Evolutionary conservation across 192 early-diverging fungal species (phyloP), one percentile per base, ranked within the genome.

Genomic region (Dissophora ornata): DNA sequence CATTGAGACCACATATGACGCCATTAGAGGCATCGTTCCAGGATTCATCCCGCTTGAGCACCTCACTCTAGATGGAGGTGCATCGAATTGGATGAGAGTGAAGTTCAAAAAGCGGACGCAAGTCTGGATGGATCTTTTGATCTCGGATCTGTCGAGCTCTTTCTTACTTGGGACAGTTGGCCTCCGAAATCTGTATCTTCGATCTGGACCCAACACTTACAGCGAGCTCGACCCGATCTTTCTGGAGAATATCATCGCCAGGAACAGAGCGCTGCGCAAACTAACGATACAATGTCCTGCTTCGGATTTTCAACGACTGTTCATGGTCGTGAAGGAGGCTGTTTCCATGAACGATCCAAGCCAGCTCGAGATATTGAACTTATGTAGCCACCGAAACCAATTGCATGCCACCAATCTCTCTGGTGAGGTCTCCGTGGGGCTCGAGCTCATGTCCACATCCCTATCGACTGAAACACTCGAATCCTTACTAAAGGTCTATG

Each of bases 251-350:
- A 6, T 60, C 12, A 40, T 60, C 19, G 4, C 16, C 44, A 60
- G 25, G 11, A 60, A 60, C 44, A 42, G 3, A 19, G 18, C 19
- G 4, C 13, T 60, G 3, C 25, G 3, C 36, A 60, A 30, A 18
- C 42, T 60, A 8, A 22, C 2, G 44, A 47, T 60, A 12, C 21
- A 22, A 18, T 60, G 57, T 33, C 44, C 25, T 2, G 30, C 25
- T 8, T 33, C 57, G 12, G 44, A 28, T 33, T 60, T 60, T 19
- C 57, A 33, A 18, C 25, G 30, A 16, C 13, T 25, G 10, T n/a
- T 48, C 1, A 60, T 32, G 44, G 30, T 60, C 13, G 36, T 60
- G 15, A 46, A 60, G 57, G 57, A 60, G 10, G 19, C 57, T 4
- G 38, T 48, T 21, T 19, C 26, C 2, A 47, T 40, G 42, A 60